These are phyloP conservation scores for Hypoxylon subgilvum DNA, from an alignment of 495 filamentous ascomycete genomes.

Conservation along the genomic window DNA sequence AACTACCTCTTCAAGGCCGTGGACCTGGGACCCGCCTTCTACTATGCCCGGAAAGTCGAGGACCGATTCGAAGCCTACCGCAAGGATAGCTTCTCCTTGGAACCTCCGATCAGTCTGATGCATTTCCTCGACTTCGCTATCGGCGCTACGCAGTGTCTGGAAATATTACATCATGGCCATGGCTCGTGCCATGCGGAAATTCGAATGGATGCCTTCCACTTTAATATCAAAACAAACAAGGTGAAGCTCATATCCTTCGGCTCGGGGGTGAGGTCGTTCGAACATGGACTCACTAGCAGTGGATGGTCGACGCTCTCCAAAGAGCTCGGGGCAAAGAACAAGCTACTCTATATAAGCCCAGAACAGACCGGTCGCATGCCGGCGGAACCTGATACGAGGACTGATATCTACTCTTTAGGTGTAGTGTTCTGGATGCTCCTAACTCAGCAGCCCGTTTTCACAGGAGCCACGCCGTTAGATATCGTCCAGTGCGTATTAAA, in stretches of 20 bases:
- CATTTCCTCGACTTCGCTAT: slow-evolving; percentile 88
- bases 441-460: slow-evolving; percentile 76
- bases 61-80: slow-evolving; percentile 53
- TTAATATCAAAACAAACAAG: slow-evolving; percentile 65
- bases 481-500: slow-evolving; percentile 85
- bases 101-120: slow-evolving; percentile 68
- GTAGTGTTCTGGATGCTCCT: slow-evolving; percentile 86
- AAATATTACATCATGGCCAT: slow-evolving; percentile 83
- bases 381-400: slow-evolving; percentile 84
- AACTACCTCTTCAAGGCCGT: slow-evolving; percentile 74
- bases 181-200: slow-evolving; percentile 87
- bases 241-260: slow-evolving; percentile 86
- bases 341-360: slow-evolving; percentile 84
- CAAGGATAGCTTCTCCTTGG: slow-evolving; percentile 49
- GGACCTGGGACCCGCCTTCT: slow-evolving; percentile 78
- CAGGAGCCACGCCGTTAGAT: slow-evolving; percentile 78
- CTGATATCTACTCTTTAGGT: slow-evolving; percentile 88
- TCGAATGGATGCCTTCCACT: slow-evolving; percentile 86
- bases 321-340: slow-evolving; percentile 80
- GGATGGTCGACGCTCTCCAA: slow-evolving; percentile 82
- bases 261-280: slow-evolving; percentile 81
- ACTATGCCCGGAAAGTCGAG: slow-evolving; percentile 58
- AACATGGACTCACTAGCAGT: slow-evolving; percentile 81
- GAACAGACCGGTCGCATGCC: slow-evolving; percentile 92
- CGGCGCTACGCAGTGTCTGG: slow-evolving; percentile 80